Evolutionary conservation across 768 basidiomycete genomes (phyloP).

Genomic region (Lactarius psammicola): DNA sequence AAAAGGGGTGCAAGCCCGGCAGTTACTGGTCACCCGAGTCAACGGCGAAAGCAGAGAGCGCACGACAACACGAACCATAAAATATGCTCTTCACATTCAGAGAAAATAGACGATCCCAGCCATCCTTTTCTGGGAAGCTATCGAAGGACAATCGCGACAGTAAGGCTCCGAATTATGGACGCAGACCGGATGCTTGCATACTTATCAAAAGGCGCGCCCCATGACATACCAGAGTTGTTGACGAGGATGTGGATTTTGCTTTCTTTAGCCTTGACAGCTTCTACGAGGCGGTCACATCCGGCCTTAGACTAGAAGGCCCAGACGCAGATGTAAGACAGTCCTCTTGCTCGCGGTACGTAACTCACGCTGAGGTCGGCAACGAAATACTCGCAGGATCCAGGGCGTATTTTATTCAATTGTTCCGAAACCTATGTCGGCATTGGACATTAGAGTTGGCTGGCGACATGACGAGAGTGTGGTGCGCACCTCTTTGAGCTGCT

Average conservation of each 20-base stretch:
- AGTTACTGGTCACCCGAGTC: conserved; percentile 45
- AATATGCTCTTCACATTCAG: conserved; percentile 86
- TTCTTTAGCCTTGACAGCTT: conserved; percentile 67
- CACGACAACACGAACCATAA: conserved; percentile 53
- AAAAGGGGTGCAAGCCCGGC: conserved; percentile 61
- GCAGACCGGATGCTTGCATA: conserved; percentile 19
- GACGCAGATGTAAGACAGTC: background rate
- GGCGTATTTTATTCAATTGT: conserved; percentile 58
- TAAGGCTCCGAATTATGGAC: background rate
- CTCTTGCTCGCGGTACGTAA: conserved; percentile 26
- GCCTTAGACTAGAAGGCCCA: conserved; percentile 55
- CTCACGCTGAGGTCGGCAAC: conserved; percentile 71
- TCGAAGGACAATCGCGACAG: no score
- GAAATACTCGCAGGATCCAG: conserved; percentile 68
- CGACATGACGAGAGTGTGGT: background rate
- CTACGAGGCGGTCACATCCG: conserved; percentile 71
- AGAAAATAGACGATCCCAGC: conserved; percentile 81
- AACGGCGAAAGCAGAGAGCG: background rate
- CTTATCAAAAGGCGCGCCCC: conserved; percentile 69
- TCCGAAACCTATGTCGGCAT: conserved; percentile 35
- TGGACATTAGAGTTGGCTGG: conserved; percentile 41
- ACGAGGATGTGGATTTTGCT: conserved; percentile 76
- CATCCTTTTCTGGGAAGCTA: conserved; percentile 71
- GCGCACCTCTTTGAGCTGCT: conserved; percentile 67
- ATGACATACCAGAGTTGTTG: conserved; percentile 79